Conservation (phyloP, 176 grass and related monocot species). For the maize (Zea mays) region Zm-B73-REFERENCE-NAM-5.0 NC_050103.1:24041001-24041500, state of each 20-base stretch:
- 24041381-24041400: background rate
- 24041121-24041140: too few relatives aligned
- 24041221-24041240: background rate
- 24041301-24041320: too few relatives aligned
- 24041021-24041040: too few relatives aligned
- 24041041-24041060: too few relatives aligned
- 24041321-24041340: slow-evolving; percentile 43
- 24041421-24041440: slow-evolving; percentile 16
- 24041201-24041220: too few relatives aligned
- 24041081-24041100: too few relatives aligned
- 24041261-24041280: background rate
- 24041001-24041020: too few relatives aligned
- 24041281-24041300: background rate
- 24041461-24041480: slow-evolving; percentile 59
- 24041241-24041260: background rate
- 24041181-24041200: too few relatives aligned
- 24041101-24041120: too few relatives aligned
- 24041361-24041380: slow-evolving; percentile 22
- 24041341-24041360: slow-evolving; percentile 45
- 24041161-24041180: too few relatives aligned
- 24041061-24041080: too few relatives aligned
- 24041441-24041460: slow-evolving; percentile 4
- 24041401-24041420: background rate
- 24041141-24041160: too few relatives aligned
- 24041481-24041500: slow-evolving; percentile 62